Conservation (phyloP, 2,329 filamentous ascomycete species). For the Tolypocladium capitatum region DNA sequence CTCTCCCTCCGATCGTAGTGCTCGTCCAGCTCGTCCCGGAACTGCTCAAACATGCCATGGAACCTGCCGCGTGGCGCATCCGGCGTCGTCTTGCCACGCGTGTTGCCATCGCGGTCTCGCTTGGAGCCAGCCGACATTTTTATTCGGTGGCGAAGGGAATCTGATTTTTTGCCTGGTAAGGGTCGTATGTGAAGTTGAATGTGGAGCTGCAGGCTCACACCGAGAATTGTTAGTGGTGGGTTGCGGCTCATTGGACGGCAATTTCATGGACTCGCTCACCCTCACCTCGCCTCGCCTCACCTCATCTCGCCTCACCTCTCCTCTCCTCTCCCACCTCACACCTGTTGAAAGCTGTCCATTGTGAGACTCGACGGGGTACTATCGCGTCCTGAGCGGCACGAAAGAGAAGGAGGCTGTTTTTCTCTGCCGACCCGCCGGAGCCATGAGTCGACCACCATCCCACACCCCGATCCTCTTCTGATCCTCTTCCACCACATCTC, state of each 20-base stretch:
- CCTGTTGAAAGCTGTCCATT: neutral
- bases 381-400: neutral
- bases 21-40: conserved; percentile 80
- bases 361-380: neutral
- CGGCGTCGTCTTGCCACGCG: conserved; percentile 22
- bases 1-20: conserved; percentile 88
- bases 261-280: neutral
- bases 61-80: conserved; percentile 30
- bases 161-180: neutral
- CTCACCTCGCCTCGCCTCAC: too few species aligned
- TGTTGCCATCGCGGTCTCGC: conserved; percentile 39
- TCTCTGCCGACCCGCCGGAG: too few species aligned
- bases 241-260: neutral
- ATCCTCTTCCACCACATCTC: neutral
- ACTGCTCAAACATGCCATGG: conserved; percentile 69
- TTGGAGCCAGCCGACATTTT: conserved; percentile 32
- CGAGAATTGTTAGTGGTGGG: neutral
- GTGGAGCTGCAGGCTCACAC: neutral
- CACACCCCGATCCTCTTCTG: neutral
- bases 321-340: too few species aligned
- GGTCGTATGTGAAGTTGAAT: neutral
- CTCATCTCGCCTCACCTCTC: too few species aligned
- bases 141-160: neutral
- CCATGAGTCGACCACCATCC: neutral
- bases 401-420: neutral